phyloP scores from a whole-genome alignment of 2,329 filamentous ascomycete species.

The Cladophialophora psammophila region DNA sequence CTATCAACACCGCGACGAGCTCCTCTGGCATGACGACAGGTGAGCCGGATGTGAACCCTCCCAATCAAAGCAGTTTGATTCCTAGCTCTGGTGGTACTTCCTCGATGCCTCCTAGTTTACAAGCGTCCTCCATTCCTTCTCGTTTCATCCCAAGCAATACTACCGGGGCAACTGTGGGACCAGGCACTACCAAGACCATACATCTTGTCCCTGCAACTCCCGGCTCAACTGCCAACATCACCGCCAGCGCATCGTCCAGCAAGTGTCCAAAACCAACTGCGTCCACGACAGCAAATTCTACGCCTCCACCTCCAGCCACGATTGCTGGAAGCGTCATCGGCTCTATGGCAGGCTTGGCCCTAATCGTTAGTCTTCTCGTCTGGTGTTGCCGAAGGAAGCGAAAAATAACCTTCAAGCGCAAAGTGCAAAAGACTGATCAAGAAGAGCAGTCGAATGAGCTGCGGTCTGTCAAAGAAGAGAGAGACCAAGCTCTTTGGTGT shows the following conservation, averaged over 20 bases:
- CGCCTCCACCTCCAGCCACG: conserved; percentile 19
- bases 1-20: conserved; percentile 10
- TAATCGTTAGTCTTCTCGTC: conserved; percentile 29
- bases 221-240: neutral
- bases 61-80: neutral
- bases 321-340: conserved; percentile 37
- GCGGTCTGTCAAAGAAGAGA: conserved; percentile 18
- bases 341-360: conserved; percentile 31
- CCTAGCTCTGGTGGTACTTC: conserved; percentile 4
- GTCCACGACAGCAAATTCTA: conserved; percentile 4
- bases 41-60: neutral
- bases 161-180: conserved; percentile 20
- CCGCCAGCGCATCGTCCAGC: conserved; percentile 9
- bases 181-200: conserved; percentile 31
- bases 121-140: conserved; percentile 3
- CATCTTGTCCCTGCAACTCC: conserved; percentile 25
- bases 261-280: conserved; percentile 20
- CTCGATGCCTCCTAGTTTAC: neutral
- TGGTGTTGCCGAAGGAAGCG: conserved; percentile 29
- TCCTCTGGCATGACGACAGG: neutral
- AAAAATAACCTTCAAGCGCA: conserved; percentile 33
- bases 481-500: conserved; percentile 18
- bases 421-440: conserved; percentile 20
- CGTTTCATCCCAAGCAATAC: conserved; percentile 10
- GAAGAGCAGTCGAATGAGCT: conserved; percentile 17